Evolutionary conservation across 177 flowering plant species (phyloP).

Genomic region (Tripterygium wilfordii): DNA sequence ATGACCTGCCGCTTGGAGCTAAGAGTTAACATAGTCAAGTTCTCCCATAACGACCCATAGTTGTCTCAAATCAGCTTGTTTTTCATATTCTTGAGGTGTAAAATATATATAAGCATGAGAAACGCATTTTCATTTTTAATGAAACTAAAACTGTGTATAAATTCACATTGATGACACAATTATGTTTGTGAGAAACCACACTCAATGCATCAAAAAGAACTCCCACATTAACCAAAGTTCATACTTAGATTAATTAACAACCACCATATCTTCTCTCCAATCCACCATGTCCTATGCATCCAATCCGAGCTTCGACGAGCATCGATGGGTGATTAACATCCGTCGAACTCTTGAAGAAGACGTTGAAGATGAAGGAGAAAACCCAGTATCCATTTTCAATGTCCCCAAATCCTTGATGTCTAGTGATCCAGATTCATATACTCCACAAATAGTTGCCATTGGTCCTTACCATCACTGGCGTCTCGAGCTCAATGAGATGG

Average conservation of each 20-base stretch:
- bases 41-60: too few relatives aligned
- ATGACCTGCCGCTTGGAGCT: too few relatives aligned
- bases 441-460: constrained; percentile 32
- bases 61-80: too few relatives aligned
- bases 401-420: constrained; percentile 28
- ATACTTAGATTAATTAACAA: not conserved
- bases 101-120: too few relatives aligned
- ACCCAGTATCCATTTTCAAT: constrained; percentile 28
- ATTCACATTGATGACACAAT: too few relatives aligned
- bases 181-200: too few relatives aligned
- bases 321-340: constrained; percentile 29
- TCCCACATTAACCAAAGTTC: not conserved
- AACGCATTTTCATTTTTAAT: too few relatives aligned
- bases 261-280: constrained; percentile 1
- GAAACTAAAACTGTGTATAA: too few relatives aligned
- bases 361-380: constrained; percentile 18
- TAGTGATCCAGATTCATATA: constrained; percentile 21
- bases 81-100: too few relatives aligned
- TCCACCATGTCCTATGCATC: constrained; percentile 5
- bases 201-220: too few relatives aligned
- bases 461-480: constrained; percentile 42
- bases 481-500: constrained; percentile 40
- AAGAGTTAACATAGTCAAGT: too few relatives aligned
- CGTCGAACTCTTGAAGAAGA: constrained; percentile 20
- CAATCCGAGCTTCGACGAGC: constrained; percentile 25